These are phyloP conservation scores for Candida khao-thaluensis DNA, from an alignment of 805 yeast species.

Conservation along the genomic window DNA sequence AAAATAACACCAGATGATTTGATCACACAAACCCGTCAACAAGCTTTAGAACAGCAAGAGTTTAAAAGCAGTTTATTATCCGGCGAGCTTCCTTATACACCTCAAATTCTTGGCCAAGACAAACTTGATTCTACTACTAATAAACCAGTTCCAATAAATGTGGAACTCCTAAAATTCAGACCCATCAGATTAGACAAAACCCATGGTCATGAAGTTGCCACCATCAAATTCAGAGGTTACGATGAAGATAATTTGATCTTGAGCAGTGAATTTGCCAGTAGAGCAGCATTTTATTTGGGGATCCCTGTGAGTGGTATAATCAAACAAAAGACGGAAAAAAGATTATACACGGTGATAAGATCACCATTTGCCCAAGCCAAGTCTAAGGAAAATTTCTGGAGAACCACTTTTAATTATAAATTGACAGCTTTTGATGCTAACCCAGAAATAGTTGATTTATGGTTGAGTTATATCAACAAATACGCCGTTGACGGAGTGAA, in stretches of 20 bases:
- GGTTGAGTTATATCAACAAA: constrained; percentile 75
- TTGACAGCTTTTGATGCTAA: constrained; percentile 81
- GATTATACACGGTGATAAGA: constrained; percentile 90
- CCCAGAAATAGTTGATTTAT: constrained; percentile 78
- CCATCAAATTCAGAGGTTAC: constrained; percentile 67
- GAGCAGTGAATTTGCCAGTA: constrained; percentile 78
- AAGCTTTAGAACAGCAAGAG: constrained; percentile 25
- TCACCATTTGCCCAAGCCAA: constrained; percentile 95
- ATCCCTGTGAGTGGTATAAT: constrained; percentile 81
- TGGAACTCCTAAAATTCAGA: constrained; percentile 75
- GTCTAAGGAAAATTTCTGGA: constrained; percentile 89
- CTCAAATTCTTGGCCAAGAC: constrained; percentile 28
- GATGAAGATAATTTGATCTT: constrained; percentile 70
- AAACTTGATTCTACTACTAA: constrained; percentile 21
- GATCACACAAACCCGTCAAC: constrained; percentile 25
- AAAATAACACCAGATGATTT: constrained; percentile 31
- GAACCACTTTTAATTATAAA: constrained; percentile 75
- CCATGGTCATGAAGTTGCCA: constrained; percentile 78
- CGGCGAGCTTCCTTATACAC: constrained; percentile 28
- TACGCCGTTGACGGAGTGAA: constrained; percentile 81
- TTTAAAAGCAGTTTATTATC: constrained; percentile 28
- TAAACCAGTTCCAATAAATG: constrained; percentile 78
- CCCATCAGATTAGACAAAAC: constrained; percentile 69
- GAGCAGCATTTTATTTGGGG: constrained; percentile 88
- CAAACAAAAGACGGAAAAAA: constrained; percentile 63